These are phyloP conservation scores for Plasmodium yoelii DNA, from an alignment of 169 alveolate genomes.

Conservation along the genomic window DNA sequence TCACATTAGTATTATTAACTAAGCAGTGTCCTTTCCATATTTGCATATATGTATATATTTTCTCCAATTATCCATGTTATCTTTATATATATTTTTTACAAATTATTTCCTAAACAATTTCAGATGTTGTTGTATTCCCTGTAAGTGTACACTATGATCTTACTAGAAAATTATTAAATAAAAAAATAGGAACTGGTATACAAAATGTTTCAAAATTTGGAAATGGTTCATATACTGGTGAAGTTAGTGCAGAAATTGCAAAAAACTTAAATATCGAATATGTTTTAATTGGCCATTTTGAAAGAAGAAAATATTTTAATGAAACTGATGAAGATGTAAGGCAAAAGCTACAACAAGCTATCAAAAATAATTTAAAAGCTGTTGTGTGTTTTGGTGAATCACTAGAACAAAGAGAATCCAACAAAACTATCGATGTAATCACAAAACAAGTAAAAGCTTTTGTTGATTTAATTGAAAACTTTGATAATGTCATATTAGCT, in stretches of 20 bases:
- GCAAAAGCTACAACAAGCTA: slow-evolving; percentile 92
- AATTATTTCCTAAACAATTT: not conserved
- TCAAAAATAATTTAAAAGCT: slow-evolving; percentile 89
- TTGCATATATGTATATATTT: not conserved
- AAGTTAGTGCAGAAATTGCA: slow-evolving; percentile 94
- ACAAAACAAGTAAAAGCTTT: slow-evolving; percentile 92
- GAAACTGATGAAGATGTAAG: slow-evolving; percentile 96
- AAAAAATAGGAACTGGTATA: slow-evolving; percentile 90
- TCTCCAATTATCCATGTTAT: not conserved
- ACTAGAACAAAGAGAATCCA: slow-evolving; percentile 95
- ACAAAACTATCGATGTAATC: slow-evolving; percentile 93
- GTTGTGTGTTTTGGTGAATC: slow-evolving; percentile 98
- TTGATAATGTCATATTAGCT: slow-evolving; percentile 96
- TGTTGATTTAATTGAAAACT: slow-evolving; percentile 86
- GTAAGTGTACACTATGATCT: slow-evolving; percentile 89
- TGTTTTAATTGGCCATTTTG: slow-evolving; percentile 98
- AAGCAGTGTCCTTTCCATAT: not conserved
- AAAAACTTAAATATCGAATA: slow-evolving; percentile 94
- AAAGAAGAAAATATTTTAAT: slow-evolving; percentile 95
- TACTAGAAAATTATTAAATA: slow-evolving; percentile 82
- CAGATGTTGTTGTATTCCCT: slow-evolving; percentile 93
- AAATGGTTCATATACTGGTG: slow-evolving; percentile 99
- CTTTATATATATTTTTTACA: slow-evolving; percentile 19
- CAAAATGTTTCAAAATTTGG: slow-evolving; percentile 95
- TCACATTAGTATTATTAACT: too few relatives aligned